Conservation (phyloP, 805 yeast species). For the Pichia deserticola region DNA sequence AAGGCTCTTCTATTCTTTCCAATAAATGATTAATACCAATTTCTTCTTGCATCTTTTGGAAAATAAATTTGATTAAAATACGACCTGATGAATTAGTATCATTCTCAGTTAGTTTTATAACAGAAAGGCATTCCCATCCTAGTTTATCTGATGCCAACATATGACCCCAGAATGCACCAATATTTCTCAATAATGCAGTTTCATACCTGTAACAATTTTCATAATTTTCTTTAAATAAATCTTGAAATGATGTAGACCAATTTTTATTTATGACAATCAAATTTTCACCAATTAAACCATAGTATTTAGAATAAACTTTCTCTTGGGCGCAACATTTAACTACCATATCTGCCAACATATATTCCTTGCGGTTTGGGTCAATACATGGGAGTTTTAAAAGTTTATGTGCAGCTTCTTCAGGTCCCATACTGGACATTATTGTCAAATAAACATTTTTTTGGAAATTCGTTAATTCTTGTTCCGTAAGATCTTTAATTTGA, state of each 20-base stretch:
- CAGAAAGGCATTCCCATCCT: constrained; percentile 52
- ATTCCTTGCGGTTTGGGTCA: constrained; percentile 36
- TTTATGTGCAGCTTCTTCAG: constrained; percentile 91
- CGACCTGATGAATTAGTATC: constrained; percentile 77
- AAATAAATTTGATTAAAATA: constrained; percentile 71
- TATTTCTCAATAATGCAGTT: constrained; percentile 63
- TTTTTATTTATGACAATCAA: constrained; percentile 40
- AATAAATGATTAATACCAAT: constrained; percentile 51
- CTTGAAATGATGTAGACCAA: constrained; percentile 54
- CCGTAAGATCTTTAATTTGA: constrained; percentile 60
- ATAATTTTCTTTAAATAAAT: constrained; percentile 51
- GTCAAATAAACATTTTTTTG: constrained; percentile 76
- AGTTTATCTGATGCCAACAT: constrained; percentile 63
- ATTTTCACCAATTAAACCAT: constrained; percentile 68
- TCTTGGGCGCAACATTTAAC: constrained; percentile 80
- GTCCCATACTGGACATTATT: constrained; percentile 81
- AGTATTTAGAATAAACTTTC: constrained; percentile 76
- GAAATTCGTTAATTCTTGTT: constrained; percentile 50
- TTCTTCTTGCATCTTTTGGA: constrained; percentile 73
- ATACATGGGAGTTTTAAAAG: constrained; percentile 44
- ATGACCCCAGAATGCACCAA: constrained; percentile 85
- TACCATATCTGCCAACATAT: constrained; percentile 60
- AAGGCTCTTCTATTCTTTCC: constrained; percentile 44
- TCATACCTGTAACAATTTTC: constrained; percentile 57
- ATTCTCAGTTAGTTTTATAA: constrained; percentile 54